Conservation (phyloP, 1,284 basidiomycete species). For the Macrocybe sp. region DNA sequence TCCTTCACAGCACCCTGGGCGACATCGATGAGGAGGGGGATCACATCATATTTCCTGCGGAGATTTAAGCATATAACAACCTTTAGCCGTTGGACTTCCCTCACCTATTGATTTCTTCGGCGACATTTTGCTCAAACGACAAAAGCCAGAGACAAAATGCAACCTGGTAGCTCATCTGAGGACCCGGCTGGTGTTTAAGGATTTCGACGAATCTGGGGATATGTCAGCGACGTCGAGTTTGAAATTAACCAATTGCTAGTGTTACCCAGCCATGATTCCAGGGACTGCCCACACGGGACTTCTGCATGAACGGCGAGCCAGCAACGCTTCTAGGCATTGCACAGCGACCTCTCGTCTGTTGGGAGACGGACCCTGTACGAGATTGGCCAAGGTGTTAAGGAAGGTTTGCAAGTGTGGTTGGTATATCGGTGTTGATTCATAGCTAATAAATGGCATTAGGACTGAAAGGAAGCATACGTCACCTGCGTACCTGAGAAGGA, state of each 20-base stretch:
- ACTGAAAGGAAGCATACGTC: background rate
- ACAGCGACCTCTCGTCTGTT: constrained; percentile 88
- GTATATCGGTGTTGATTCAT: constrained; percentile 49
- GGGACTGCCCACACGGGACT: constrained; percentile 67
- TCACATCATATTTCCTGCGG: constrained; percentile 80
- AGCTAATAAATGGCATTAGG: constrained; percentile 29
- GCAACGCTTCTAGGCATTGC: constrained; percentile 84
- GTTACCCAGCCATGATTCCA: constrained; percentile 61
- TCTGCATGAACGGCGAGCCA: constrained; percentile 78
- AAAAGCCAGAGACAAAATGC: constrained; percentile 93
- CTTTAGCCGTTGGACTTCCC: constrained; percentile 8
- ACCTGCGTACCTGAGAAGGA: constrained; percentile 65
- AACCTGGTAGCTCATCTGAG: constrained; percentile 96
- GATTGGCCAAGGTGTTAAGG: constrained; percentile 56
- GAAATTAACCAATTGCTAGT: background rate
- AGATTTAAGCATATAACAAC: background rate
- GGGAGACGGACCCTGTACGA: constrained; percentile 56
- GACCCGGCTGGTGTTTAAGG: constrained; percentile 67
- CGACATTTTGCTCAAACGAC: constrained; percentile 84
- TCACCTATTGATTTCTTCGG: constrained; percentile 80
- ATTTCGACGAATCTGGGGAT: constrained; percentile 69
- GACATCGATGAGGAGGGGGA: constrained; percentile 82
- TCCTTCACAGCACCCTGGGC: constrained; percentile 94
- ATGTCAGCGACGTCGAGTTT: constrained; percentile 4
- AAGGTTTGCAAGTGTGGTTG: constrained; percentile 62